Base-by-base conservation (phyloP, 306 rosid species). In the Citrullus colocynthis region DNA sequence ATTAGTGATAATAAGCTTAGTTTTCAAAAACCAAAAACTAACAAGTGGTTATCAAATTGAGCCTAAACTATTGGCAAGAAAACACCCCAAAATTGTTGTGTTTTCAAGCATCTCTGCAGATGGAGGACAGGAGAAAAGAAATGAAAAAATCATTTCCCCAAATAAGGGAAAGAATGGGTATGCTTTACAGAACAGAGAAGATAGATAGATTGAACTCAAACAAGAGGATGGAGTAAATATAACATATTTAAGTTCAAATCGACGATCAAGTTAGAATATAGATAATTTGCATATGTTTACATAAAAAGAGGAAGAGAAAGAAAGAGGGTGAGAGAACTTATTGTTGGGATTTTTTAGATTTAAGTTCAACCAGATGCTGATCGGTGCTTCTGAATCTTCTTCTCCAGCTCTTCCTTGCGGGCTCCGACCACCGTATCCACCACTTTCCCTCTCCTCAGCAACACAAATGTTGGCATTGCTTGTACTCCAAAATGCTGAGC, bases 381-480 rank as follows among this genome's bases (percentile, higher is more conserved):
- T 83, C 77, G 21, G 81, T 84, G 61, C 78, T 87, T 82, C 77
- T 75, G 20, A 32, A 95, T 52, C 88, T 86, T 92, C 87, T 21
- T 85, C 86, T 85, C 84, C 21, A 95, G 92, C 81, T 95, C 97
- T 9, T 92, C 97, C 82, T 95, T 92, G 71, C 85, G 85, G 9
- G 85, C 91, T 2, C 99, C 99, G 34, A 92, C 87, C 63, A 95
- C 81, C 56, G 83, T 86, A 36, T 87, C 96, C 66, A 87, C 59
- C 78, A 82, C 96, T 76, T 86, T 86, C 82, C 97, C 97, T 51
- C 64, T 78, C 96, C 88, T 92, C 88, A 80, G 15, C 81, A 90
- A 55, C 89, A 92, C 86, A 65, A 95, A 92, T 5, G 97, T 92
- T 34, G 99, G 97, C 97, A 95, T 95, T 41, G 92, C 97, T 82